These are phyloP conservation scores for Pleurotus cornucopiae DNA, from an alignment of 768 basidiomycete species.

Conservation along the genomic window DNA sequence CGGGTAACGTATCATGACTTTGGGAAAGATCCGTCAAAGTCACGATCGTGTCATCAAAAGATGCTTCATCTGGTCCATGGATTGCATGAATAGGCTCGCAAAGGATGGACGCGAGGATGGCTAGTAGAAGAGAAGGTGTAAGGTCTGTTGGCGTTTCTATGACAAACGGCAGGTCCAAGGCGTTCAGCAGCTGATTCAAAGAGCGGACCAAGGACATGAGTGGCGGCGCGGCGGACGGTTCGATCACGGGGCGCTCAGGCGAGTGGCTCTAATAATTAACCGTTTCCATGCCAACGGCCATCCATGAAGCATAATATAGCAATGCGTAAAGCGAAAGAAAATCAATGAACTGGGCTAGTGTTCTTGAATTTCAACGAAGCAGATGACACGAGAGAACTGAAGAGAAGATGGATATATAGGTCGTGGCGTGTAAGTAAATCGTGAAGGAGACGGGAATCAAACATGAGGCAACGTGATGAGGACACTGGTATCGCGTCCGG, in stretches of 20 bases:
- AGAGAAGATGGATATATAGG: slow-evolving; percentile 41
- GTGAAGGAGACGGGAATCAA: slow-evolving; percentile 25
- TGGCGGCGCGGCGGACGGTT: too few species aligned
- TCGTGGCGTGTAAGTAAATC: slow-evolving; percentile 36
- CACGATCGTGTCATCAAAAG: slow-evolving; percentile 1
- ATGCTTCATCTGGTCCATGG: background rate
- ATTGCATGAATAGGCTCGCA: slow-evolving; percentile 47
- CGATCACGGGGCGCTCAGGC: too few species aligned
- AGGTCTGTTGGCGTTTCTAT: slow-evolving; percentile 56
- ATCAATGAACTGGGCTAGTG: background rate
- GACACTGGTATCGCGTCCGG: slow-evolving; percentile 16
- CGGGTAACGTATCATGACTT: slow-evolving; percentile 10
- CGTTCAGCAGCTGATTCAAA: slow-evolving; percentile 43
- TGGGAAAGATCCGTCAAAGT: background rate
- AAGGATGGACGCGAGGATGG: slow-evolving; percentile 63
- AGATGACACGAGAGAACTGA: slow-evolving; percentile 9
- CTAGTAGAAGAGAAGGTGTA: slow-evolving; percentile 68
- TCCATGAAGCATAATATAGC: background rate
- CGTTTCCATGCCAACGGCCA: slow-evolving; percentile 6
- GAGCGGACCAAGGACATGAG: slow-evolving; percentile 20
- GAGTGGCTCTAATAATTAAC: background rate
- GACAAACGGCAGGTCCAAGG: slow-evolving; percentile 40
- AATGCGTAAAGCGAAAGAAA: background rate
- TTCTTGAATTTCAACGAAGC: slow-evolving; percentile 14
- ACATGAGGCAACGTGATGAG: slow-evolving; percentile 17